Evolutionary conservation across 768 basidiomycete genomes (phyloP).

Genomic region (Trametes punicea): DNA sequence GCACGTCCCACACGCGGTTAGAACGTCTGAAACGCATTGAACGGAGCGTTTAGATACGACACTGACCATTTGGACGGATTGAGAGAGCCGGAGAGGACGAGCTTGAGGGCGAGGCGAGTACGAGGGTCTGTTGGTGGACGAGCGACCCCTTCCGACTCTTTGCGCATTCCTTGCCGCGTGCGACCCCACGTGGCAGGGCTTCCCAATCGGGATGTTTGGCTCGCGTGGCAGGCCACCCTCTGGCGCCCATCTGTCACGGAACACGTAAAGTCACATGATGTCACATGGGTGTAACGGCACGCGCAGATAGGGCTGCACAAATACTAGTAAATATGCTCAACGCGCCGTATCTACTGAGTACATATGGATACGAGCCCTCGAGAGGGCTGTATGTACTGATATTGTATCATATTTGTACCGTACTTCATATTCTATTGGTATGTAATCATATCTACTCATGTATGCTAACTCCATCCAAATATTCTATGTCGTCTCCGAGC

Average conservation of each 20-base stretch:
- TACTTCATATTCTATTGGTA: too few species aligned
- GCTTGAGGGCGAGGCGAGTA: constrained; percentile 14
- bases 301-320: too few species aligned
- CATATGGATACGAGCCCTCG: too few species aligned
- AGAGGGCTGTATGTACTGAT: too few species aligned
- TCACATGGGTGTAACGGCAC: too few species aligned
- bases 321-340: too few species aligned
- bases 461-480: too few species aligned
- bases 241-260: background rate
- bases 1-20: background rate
- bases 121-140: constrained; percentile 5
- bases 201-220: background rate
- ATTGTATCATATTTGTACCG: too few species aligned
- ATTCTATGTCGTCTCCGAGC: too few species aligned
- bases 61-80: constrained; percentile 19
- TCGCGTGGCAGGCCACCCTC: background rate
- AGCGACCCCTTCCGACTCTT: constrained; percentile 8
- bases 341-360: too few species aligned
- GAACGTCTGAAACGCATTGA: background rate
- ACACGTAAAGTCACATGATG: too few species aligned
- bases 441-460: too few species aligned
- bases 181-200: background rate
- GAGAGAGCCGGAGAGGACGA: constrained; percentile 6
- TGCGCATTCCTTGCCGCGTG: background rate
- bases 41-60: background rate